These are phyloP conservation scores for Aegilops sharonensis DNA, from an alignment of 176 grass and related monocot genomes.

Conservation along the genomic window DNA sequence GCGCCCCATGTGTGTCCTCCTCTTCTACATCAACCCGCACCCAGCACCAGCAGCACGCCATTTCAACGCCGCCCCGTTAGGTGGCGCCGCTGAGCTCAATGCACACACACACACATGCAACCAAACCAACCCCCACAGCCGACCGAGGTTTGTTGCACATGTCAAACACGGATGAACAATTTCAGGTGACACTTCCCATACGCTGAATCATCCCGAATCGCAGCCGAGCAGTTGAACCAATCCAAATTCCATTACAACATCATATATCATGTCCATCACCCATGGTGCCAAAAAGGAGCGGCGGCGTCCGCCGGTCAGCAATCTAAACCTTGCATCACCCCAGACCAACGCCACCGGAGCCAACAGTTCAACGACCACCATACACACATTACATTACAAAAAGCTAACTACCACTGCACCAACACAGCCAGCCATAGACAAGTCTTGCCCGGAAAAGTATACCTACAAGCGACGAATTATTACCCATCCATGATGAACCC, in stretches of 20 bases:
- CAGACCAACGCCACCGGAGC: slow-evolving; percentile 23
- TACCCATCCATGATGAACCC: slow-evolving; percentile 21
- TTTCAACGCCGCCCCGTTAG: slow-evolving; percentile 6
- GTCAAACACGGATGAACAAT: no score
- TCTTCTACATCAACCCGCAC: background rate
- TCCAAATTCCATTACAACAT: background rate
- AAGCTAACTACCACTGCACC: background rate
- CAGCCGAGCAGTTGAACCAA: no score
- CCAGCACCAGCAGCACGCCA: background rate
- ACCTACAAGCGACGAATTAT: slow-evolving; percentile 51
- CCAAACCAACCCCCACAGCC: no score
- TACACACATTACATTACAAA: slow-evolving; percentile 11
- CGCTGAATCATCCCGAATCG: no score
- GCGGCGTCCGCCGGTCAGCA: slow-evolving; percentile 40
- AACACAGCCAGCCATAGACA: background rate
- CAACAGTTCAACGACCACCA: slow-evolving; percentile 37
- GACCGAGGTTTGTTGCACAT: no score
- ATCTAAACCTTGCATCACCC: slow-evolving; percentile 48
- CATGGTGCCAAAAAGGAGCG: slow-evolving; percentile 17
- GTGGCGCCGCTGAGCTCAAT: background rate
- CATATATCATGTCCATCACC: background rate
- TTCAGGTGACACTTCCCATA: no score
- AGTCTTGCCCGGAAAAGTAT: slow-evolving; percentile 17
- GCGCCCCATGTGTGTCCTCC: background rate
- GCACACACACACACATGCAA: no score